phyloP scores from a whole-genome alignment of 139 green algal species.

The Dunaliella primolecta region DNA sequence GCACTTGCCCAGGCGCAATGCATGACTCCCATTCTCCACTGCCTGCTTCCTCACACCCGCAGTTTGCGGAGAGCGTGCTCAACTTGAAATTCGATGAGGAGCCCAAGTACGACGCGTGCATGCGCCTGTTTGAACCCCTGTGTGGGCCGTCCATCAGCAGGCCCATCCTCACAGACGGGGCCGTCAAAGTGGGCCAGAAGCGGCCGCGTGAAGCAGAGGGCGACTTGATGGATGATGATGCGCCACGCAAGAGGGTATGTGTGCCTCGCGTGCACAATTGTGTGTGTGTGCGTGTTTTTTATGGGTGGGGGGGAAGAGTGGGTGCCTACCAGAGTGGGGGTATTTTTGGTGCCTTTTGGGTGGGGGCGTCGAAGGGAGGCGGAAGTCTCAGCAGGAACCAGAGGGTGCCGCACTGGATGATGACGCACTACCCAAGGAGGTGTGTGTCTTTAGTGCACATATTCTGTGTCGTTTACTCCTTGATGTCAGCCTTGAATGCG shows the following conservation, averaged over 20 bases:
- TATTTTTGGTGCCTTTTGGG: no score
- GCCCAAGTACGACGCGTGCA: slow-evolving; percentile 85
- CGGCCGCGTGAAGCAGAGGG: slow-evolving; percentile 70
- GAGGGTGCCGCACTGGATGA: no score
- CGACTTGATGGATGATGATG: slow-evolving; percentile 69
- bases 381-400: no score
- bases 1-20: no score
- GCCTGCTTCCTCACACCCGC: not conserved
- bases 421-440: no score
- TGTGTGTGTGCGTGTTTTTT: slow-evolving; percentile 44
- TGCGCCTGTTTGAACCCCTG: slow-evolving; percentile 91
- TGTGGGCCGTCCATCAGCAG: slow-evolving; percentile 74
- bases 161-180: slow-evolving; percentile 80
- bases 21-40: no score
- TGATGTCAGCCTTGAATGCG: no score
- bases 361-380: no score
- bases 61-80: slow-evolving; percentile 94
- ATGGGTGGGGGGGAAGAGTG: slow-evolving; percentile 6
- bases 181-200: slow-evolving; percentile 84
- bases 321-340: no score
- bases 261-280: slow-evolving; percentile 40
- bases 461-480: no score
- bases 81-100: slow-evolving; percentile 99
- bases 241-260: slow-evolving; percentile 87
- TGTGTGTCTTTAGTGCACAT: no score